phyloP scores from a whole-genome alignment of 768 basidiomycete genomes.

The Lepiota venenata region DNA sequence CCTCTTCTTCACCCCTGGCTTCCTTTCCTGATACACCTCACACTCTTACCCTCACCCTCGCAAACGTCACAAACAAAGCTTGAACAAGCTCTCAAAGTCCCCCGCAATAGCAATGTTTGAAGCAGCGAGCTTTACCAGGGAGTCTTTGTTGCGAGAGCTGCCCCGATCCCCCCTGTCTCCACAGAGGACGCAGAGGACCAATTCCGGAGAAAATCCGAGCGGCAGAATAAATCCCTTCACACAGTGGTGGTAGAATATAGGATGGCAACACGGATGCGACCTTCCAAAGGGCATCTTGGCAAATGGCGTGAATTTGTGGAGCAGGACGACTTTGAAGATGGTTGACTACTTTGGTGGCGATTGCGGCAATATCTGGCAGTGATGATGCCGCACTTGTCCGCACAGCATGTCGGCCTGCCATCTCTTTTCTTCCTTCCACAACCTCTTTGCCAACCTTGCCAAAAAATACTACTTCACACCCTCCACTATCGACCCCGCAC shows the following conservation, averaged over 20 bases:
- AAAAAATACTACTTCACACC: slow-evolving; percentile 14
- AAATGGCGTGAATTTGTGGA: slow-evolving; percentile 83
- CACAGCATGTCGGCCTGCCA: slow-evolving; percentile 78
- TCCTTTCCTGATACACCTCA: too few relatives aligned
- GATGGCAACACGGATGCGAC: slow-evolving; percentile 64
- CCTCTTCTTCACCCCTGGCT: too few relatives aligned
- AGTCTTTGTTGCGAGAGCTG: too few relatives aligned
- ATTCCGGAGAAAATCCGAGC: slow-evolving; percentile 60
- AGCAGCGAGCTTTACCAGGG: too few relatives aligned
- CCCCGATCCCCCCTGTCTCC: slow-evolving; percentile 63
- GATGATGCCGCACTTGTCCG: slow-evolving; percentile 90
- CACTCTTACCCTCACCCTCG: too few relatives aligned
- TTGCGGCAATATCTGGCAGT: slow-evolving; percentile 89
- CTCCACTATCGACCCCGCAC: slow-evolving; percentile 3
- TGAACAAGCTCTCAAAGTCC: too few relatives aligned
- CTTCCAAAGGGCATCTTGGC: slow-evolving; percentile 93
- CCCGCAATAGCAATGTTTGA: too few relatives aligned
- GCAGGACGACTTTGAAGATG: slow-evolving; percentile 69
- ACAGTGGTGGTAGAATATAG: slow-evolving; percentile 83
- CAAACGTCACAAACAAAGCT: too few relatives aligned
- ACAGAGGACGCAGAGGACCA: slow-evolving; percentile 81
- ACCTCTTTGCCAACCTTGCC: slow-evolving; percentile 30
- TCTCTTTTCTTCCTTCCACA: slow-evolving; percentile 75
- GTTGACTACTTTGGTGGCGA: slow-evolving; percentile 88
- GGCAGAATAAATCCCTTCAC: slow-evolving; percentile 77